phyloP scores from a whole-genome alignment of 768 basidiomycete species.

The Collybia nuda region DNA sequence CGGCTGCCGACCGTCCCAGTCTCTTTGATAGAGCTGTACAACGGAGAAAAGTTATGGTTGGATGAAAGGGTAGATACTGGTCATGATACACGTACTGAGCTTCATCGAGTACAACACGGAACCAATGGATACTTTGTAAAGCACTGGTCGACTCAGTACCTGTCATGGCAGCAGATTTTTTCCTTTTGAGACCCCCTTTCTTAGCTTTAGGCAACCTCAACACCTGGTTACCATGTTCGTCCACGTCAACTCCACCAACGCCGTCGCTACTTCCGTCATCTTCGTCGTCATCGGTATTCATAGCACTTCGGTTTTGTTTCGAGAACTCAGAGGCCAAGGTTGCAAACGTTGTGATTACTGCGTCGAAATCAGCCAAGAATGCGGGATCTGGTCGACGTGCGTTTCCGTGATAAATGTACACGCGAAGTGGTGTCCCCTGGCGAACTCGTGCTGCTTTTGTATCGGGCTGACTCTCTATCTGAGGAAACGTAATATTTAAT shows the following conservation, averaged over 20 bases:
- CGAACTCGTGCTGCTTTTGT: conserved; percentile 34
- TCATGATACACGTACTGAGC: conserved; percentile 76
- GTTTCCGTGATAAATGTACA: conserved; percentile 97
- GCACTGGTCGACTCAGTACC: conserved; percentile 64
- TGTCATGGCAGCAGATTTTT: conserved; percentile 41
- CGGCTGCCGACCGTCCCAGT: conserved; percentile 91
- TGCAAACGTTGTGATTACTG: conserved; percentile 96
- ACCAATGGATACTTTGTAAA: conserved; percentile 95
- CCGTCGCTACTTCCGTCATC: conserved; percentile 67
- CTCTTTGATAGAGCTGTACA: conserved; percentile 90
- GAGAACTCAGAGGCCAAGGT: conserved; percentile 95
- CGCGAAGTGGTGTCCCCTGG: conserved; percentile 59
- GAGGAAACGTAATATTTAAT: conserved; percentile 31
- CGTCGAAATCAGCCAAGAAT: conserved; percentile 91
- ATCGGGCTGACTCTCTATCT: conserved; percentile 27
- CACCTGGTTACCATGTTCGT: conserved; percentile 66
- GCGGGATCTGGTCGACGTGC: conserved; percentile 81
- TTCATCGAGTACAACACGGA: conserved; percentile 90
- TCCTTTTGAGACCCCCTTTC: conserved; percentile 67
- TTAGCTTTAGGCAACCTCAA: conserved; percentile 62
- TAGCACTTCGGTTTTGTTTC: conserved; percentile 74
- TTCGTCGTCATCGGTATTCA: conserved; percentile 69
- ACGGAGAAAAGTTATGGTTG: neutral
- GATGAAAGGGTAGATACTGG: neutral
- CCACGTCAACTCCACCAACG: conserved; percentile 59